Evolutionary conservation across 768 basidiomycete species (phyloP).

Genomic region (Mycena chlorophos): DNA sequence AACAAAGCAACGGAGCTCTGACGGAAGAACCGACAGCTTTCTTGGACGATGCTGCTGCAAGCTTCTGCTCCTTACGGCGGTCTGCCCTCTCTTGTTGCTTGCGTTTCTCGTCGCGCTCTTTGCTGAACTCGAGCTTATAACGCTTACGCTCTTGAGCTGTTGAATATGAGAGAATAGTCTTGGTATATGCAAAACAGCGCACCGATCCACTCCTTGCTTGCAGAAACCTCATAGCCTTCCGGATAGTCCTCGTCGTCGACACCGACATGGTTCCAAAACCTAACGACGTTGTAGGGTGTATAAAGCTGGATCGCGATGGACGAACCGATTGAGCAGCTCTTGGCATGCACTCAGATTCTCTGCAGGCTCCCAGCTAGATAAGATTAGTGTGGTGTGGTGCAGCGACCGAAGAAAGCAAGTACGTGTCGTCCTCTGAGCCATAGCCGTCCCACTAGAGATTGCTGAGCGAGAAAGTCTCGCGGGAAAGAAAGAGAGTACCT

Average conservation of each 20-base stretch:
- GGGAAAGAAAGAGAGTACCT: neutral
- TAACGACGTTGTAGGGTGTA: too few relatives aligned
- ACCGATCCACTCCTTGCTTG: slow-evolving; percentile 48
- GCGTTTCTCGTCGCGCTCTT: slow-evolving; percentile 7
- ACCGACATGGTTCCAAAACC: slow-evolving; percentile 50
- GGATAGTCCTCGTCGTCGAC: slow-evolving; percentile 42
- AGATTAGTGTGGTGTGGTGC: neutral
- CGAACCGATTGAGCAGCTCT: slow-evolving; percentile 40
- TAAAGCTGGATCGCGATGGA: too few relatives aligned
- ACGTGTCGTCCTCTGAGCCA: slow-evolving; percentile 44
- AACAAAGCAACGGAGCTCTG: neutral
- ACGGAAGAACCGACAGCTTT: slow-evolving; percentile 6
- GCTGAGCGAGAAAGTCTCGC: neutral
- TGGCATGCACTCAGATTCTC: slow-evolving; percentile 43
- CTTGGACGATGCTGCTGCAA: slow-evolving; percentile 5
- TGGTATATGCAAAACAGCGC: neutral
- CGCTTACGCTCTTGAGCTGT: slow-evolving; percentile 13
- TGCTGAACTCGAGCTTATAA: slow-evolving; percentile 7
- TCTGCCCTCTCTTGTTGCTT: slow-evolving; percentile 18
- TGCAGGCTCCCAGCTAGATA: slow-evolving; percentile 51
- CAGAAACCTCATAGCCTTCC: slow-evolving; percentile 33
- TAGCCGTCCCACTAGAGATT: slow-evolving; percentile 51
- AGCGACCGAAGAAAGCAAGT: slow-evolving; percentile 10
- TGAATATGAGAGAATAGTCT: slow-evolving; percentile 3
- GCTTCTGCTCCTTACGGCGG: slow-evolving; percentile 5